Evolutionary conservation across 306 rosid species (phyloP), one percentile per base, ranked within the genome.

Genomic region (Lablab purpureus): DNA sequence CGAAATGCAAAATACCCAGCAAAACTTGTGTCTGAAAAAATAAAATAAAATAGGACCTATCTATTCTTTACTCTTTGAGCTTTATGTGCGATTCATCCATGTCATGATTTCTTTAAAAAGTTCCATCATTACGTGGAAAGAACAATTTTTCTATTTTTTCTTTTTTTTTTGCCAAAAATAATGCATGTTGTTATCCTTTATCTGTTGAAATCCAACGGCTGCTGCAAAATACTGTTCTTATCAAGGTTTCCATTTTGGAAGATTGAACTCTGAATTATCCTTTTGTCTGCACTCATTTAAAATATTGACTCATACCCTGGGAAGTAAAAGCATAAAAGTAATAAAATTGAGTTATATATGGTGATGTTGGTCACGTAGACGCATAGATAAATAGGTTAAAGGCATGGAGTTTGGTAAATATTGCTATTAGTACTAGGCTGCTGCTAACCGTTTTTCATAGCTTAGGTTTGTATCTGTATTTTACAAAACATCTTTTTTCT

Each of bases 81-180:
- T 83, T 67, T 80, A 66, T 75, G 73, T 67, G 69, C 59, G 37
- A 75, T 82, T 82, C 81, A 67, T 73, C 55, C 71, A 74, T 76
- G 73, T 63, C 80, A 76, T 87, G 70, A 82, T 82, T 81, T 68
- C 82, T 66, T 80, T 74, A 75, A 77, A 85, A 88, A 74, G 91
- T 83, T 86, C 28, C 75, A 83, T 81, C 86, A 85, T 75, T 74
- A 78, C 79, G 78, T 81, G 86, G 83, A 83, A 75, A 85, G 79
- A 83, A 55, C 71, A 18, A 55, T 30, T 18, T 34, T 79, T 21
- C 3, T 21, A 55, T 30, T 18, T 34, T 79, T 21, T 1, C 17
- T 51, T 60, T 56, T 2, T 18, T 25, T 69, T 22, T 71, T 37
- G 21, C 36, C 36, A 60, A 10, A 84, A 45, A 82, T 50, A 75